Base-by-base conservation (phyloP, 305 asterid species). In the Ilex paraguariensis region DNA sequence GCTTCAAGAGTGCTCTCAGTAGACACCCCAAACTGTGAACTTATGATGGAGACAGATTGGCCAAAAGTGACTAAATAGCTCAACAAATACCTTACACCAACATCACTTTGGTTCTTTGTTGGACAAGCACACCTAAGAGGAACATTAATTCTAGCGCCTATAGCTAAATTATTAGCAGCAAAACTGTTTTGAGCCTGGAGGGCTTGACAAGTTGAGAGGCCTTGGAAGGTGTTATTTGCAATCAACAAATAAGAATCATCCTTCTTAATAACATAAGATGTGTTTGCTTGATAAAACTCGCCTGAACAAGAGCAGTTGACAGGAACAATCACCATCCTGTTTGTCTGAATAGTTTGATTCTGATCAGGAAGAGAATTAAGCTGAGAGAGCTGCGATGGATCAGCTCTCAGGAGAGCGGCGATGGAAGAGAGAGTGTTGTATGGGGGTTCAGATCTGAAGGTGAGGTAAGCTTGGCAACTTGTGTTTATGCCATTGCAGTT, bases 111-210 rank as follows among this genome's bases (percentile, higher is more conserved):
- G 16, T 62, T 73, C 56, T 54, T 71, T 5, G 97, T 92, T 0
- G 95, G 97, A 57, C 98, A 92, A 42, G 95, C 96, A 48, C 97
- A 92, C 67, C 98, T 75, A 33, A 85, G 59, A 21, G 98, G 98
- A 57, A 92, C 87, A 10, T 56, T 66, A 46, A 92, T 14, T 56
- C 80, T 66, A 0, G 61, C 42, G 13, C 96, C 95, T 8, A 30
- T 0, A 5, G 0, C 0, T 61, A 90, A 50, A 0, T 15, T 4
- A 9, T 0, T 9, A 5, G 69, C 10, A 0, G 54, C 56, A 17
- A 39, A 48, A 0, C 32, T 56, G 63, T 89, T 87, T 70, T 85
- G 82, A 8, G n/a, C 83, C 48, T 30, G 64, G 31, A 92, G 70
- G n/a, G 97, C 84, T 10, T 80, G 88, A 32, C 97, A 92, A 11